Conservation (phyloP, 2,329 filamentous ascomycete genomes). For the Lasiodiplodia sp. region DNA sequence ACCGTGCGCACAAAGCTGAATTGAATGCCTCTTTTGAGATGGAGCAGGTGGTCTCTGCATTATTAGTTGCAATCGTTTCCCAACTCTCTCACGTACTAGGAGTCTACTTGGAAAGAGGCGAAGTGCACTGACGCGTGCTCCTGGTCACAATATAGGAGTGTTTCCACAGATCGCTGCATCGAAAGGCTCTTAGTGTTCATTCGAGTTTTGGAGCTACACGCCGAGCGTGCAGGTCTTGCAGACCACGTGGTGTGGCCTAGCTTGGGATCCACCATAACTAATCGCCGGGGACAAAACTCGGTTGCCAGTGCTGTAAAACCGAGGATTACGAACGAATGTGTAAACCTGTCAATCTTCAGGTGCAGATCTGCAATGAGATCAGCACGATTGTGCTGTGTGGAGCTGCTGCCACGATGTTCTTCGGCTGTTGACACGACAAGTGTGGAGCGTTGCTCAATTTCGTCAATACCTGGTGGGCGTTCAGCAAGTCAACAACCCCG, state of each 20-base stretch:
- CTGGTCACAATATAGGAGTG: neutral
- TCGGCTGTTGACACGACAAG: neutral
- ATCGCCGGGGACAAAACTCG: neutral
- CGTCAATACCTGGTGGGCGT: neutral
- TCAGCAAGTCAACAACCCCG: neutral
- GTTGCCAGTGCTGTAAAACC: neutral
- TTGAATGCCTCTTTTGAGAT: neutral
- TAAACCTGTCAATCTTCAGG: neutral
- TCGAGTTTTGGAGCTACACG: neutral
- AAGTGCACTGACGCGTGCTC: neutral
- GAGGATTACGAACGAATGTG: neutral
- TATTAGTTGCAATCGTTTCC: neutral
- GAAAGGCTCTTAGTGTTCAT: neutral
- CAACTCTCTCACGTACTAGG: neutral
- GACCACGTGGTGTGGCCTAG: neutral
- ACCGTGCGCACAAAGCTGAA: neutral
- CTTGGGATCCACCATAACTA: neutral
- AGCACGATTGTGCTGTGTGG: neutral
- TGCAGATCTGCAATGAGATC: neutral
- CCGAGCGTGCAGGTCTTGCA: neutral
- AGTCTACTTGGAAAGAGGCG: neutral
- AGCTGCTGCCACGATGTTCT: neutral
- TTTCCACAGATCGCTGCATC: neutral
- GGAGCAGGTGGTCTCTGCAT: neutral
- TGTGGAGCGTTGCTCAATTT: conserved; percentile 12